Base-by-base conservation (phyloP, 441 rosid genomes). In the Erodium trifolium region DNA sequence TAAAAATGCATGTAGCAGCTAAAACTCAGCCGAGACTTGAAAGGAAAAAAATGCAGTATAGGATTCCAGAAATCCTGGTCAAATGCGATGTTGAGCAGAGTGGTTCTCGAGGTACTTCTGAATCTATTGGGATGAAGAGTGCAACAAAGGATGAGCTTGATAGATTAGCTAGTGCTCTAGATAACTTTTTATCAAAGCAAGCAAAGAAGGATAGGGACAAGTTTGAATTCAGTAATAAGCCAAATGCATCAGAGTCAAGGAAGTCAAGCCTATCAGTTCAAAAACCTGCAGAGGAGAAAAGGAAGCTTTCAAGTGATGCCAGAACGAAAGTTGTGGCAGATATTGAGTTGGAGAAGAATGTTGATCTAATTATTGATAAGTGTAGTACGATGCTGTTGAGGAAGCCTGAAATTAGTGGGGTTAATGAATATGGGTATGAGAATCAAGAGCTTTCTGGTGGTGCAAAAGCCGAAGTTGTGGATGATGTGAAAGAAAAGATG, bases 281-380 rank as follows among this genome's bases (percentile, higher is more conserved):
- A 31, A 31, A 31, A 31, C 34, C 34, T 31, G 34, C 34, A 31
- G 34, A 31, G 3, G 34, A 31, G 4, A 31, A 31, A 31, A 31
- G 3, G 3, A 3, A 31, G 34, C 34, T 81, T 63, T 89, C 87
- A 72, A 88, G 91, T 80, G 92, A 89, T 63, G 84, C 88, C 91
- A 87, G 5, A 37, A 7, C 41, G 41, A 3, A 37, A 37, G 41
- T 37, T 37, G 41, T 37, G 41, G 41, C 5, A 37, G 41, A 37
- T 37, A 37, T 37, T 37, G 8, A 37, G 9, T 37, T 37, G 41
- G 9, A 5, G 41, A 37, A 37, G 41, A 37, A 7, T 5, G 8
- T 37, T 37, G 8, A 37, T 37, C 0, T 1, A 37, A 37, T 37
- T 37, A 37, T 7, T 37, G 41, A 37, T 37, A 37, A 37, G 41